Conservation (phyloP, 768 basidiomycete species). For the Xanthoconium purpureum region DNA sequence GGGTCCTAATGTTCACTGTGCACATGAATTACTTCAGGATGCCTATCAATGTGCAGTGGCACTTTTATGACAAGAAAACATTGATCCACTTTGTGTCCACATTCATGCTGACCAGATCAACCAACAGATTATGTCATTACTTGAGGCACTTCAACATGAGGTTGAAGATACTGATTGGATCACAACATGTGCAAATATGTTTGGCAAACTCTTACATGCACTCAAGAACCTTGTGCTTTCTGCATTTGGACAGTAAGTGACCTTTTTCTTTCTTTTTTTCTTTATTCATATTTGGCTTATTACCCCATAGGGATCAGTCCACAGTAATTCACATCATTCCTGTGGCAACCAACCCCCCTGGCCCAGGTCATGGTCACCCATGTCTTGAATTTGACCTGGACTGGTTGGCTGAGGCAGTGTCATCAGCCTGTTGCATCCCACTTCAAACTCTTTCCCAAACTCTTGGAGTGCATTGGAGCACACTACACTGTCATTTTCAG, state of each 20-base stretch:
- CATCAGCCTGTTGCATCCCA: neutral
- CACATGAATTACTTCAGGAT: conserved; percentile 7
- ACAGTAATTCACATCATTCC: neutral
- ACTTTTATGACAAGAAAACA: conserved; percentile 10
- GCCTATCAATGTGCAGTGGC: conserved; percentile 4
- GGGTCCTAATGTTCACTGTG: conserved; percentile 8
- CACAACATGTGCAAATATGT: neutral
- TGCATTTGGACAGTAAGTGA: neutral
- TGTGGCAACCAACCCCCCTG: neutral
- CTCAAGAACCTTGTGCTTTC: neutral
- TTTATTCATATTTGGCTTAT: neutral
- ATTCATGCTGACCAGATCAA: conserved; percentile 17
- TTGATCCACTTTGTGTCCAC: conserved; percentile 8
- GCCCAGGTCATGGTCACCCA: neutral
- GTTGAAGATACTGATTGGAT: neutral
- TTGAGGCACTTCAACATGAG: conserved; percentile 11
- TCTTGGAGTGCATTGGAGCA: neutral
- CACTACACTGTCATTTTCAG: neutral
- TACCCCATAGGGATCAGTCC: neutral
- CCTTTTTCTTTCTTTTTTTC: neutral
- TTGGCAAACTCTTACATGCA: neutral
- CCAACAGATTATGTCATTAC: conserved; percentile 4
- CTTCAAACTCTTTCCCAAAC: neutral
- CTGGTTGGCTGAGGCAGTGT: neutral
- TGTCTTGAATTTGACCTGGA: neutral